These are phyloP conservation scores for Paecilomyces sp. DNA, from an alignment of 2,329 filamentous ascomycete species.

Conservation along the genomic window DNA sequence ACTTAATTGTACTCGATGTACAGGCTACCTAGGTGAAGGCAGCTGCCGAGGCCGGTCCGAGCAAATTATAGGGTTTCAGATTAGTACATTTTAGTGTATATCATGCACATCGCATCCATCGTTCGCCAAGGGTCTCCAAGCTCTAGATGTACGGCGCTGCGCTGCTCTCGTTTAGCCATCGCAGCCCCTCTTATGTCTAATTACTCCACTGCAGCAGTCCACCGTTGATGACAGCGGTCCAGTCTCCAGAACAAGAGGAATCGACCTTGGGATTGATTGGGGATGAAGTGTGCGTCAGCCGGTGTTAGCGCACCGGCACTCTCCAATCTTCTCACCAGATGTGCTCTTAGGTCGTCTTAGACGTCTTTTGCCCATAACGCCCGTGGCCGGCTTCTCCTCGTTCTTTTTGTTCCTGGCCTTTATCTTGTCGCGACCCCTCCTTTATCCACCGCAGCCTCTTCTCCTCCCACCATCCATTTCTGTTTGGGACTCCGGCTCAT, in stretches of 20 bases:
- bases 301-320: constrained; percentile 5
- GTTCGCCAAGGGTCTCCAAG: constrained; percentile 1
- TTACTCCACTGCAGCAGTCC: neutral
- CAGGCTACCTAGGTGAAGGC: neutral
- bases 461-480: neutral
- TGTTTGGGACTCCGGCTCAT: neutral
- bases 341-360: neutral
- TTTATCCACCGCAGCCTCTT: neutral
- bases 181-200: neutral
- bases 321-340: constrained; percentile 3
- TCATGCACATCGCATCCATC: neutral
- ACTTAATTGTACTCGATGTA: neutral
- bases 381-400: constrained; percentile 1
- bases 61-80: neutral
- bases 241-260: neutral
- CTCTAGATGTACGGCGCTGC: constrained; percentile 1
- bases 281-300: constrained; percentile 3
- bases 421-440: constrained; percentile 4
- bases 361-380: constrained; percentile 3
- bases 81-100: neutral
- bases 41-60: neutral
- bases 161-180: neutral
- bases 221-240: neutral
- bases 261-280: neutral
- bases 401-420: neutral